These are phyloP conservation scores for Sequoiadendron giganteum DNA, from an alignment of 75 land plant species.

Conservation along the genomic window DNA sequence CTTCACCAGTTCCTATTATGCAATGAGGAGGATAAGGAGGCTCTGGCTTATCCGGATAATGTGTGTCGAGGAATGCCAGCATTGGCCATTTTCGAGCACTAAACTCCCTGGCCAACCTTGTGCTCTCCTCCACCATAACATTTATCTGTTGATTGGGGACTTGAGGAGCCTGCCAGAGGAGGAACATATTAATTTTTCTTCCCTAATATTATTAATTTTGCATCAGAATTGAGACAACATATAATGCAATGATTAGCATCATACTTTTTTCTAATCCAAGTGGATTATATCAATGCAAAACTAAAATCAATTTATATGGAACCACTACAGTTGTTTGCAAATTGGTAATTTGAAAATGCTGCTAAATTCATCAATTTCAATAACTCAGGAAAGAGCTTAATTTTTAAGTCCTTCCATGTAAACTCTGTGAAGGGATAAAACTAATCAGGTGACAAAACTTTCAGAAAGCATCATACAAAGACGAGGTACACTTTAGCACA, in stretches of 20 bases:
- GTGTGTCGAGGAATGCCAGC: constrained; percentile 80
- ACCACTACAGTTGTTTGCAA: background rate
- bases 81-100: constrained; percentile 77
- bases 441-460: too few species aligned
- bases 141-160: constrained; percentile 2
- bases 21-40: constrained; percentile 91
- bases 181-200: background rate
- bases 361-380: background rate
- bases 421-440: too few species aligned
- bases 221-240: background rate
- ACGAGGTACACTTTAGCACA: too few species aligned
- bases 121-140: constrained; percentile 44
- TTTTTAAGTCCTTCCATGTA: too few species aligned
- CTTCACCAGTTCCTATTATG: constrained; percentile 83
- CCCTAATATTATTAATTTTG: background rate
- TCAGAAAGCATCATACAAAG: too few species aligned
- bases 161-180: constrained; percentile 5
- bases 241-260: background rate
- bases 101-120: constrained; percentile 56
- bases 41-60: constrained; percentile 16
- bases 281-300: background rate
- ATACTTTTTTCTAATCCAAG: background rate
- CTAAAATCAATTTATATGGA: background rate
- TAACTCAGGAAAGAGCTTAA: too few species aligned
- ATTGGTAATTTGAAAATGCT: background rate